These are phyloP conservation scores for Suillus variegatus DNA, from an alignment of 768 basidiomycete species.

Conservation along the genomic window DNA sequence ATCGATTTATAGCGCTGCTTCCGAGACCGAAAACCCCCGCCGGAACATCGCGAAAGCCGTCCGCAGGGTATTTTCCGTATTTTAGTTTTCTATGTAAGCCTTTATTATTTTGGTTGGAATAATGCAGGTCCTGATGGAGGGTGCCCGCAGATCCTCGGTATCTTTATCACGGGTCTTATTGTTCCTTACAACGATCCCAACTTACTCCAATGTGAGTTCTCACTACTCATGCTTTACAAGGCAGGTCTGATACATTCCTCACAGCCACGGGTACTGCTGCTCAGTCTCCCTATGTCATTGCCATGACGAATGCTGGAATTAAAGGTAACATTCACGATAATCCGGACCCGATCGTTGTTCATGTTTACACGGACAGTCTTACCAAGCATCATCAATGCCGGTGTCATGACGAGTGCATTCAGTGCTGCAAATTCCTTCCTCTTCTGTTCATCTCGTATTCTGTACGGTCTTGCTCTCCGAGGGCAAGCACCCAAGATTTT, in stretches of 20 bases:
- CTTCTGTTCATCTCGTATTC: constrained; percentile 49
- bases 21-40: constrained; percentile 76
- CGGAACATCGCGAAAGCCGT: constrained; percentile 79
- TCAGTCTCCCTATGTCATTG: constrained; percentile 81
- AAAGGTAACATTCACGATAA: constrained; percentile 39
- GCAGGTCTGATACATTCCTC: constrained; percentile 38
- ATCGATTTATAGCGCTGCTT: constrained; percentile 54
- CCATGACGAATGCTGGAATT: constrained; percentile 68
- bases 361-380: constrained; percentile 38
- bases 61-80: constrained; percentile 82
- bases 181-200: constrained; percentile 63
- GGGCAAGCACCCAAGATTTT: constrained; percentile 55
- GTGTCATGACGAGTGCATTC: constrained; percentile 71
- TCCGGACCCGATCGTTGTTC: not conserved
- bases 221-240: not conserved
- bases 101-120: not conserved
- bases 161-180: constrained; percentile 72
- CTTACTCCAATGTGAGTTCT: constrained; percentile 42
- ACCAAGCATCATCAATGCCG: constrained; percentile 71
- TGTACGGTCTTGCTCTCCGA: constrained; percentile 46
- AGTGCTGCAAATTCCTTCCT: constrained; percentile 69
- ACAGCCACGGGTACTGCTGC: constrained; percentile 56
- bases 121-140: not conserved
- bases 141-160: constrained; percentile 58
- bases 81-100: constrained; percentile 67